Percentiles rank a stretch among this genome's conserved stretches.
These are phyloP conservation scores for Daedaleopsis sinensis DNA, from an alignment of 768 basidiomycete species.

Conservation along the genomic window DNA sequence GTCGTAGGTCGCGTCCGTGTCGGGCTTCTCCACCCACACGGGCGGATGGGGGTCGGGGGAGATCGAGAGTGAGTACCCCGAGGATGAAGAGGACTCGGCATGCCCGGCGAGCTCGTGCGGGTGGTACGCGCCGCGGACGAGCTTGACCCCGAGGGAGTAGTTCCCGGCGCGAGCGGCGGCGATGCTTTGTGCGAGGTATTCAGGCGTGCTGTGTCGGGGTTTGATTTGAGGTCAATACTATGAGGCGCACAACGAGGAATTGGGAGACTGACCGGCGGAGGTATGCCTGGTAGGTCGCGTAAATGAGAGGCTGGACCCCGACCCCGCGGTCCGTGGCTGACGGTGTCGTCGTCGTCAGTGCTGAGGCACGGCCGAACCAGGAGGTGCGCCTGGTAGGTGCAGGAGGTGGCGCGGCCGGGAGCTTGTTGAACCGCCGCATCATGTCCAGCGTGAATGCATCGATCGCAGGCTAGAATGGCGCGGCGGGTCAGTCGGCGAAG, in stretches of 20 bases:
- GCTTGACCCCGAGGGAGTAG: constrained; percentile 86
- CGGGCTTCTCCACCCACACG: constrained; percentile 67
- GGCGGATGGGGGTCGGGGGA: constrained; percentile 63
- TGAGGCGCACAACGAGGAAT: neutral
- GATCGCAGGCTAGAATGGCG: constrained; percentile 62
- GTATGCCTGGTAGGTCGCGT: constrained; percentile 90
- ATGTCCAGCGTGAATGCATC: constrained; percentile 79
- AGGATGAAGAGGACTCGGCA: neutral
- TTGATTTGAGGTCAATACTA: neutral
- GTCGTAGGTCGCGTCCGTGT: constrained; percentile 79
- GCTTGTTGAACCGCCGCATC: constrained; percentile 75
- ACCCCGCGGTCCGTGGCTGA: too few species aligned
- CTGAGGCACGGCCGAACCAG: constrained; percentile 1
- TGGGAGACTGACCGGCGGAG: constrained; percentile 58
- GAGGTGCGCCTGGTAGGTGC: constrained; percentile 13
- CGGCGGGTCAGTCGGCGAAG: neutral
- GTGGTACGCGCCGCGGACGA: constrained; percentile 94
- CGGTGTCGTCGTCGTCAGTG: neutral
- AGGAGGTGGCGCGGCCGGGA: constrained; percentile 8
- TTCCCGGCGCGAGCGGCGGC: constrained; percentile 63
- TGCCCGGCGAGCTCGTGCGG: constrained; percentile 68
- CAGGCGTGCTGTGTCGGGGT: constrained; percentile 54
- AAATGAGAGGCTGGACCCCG: constrained; percentile 68
- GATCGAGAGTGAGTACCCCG: constrained; percentile 41
- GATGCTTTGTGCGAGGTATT: constrained; percentile 67